Base-by-base conservation (phyloP, 768 basidiomycete species). In the Leccinum uliginosum region DNA sequence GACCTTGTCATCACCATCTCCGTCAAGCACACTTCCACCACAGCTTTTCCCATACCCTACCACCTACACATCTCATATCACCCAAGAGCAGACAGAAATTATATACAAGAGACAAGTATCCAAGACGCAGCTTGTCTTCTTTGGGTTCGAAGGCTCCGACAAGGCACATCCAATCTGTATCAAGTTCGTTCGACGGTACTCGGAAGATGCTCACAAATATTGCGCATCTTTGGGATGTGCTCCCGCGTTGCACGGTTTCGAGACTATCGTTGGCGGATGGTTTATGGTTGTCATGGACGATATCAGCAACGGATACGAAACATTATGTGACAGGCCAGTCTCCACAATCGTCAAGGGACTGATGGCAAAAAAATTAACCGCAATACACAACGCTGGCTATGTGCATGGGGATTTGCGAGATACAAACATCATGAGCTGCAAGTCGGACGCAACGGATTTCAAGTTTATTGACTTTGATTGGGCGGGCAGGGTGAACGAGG, bases 271-370 rank as follows among this genome's bases (percentile, higher is more conserved):
- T 38, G 74, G 72, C 21, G 67, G 70, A 26, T 69, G 67, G 67
- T 67, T 26, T 54, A 68, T 73, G 68, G 71, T 73, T 0, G 63
- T 72, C 32, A 74, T 75, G 72, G 71, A 73, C 23, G 44, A 23
- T 24, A n/a, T 43, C 19, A 21, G 40, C 19, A 6, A 43, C 3
- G 7, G 19, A 43, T 24, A 46, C 6, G 14, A 24, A 14, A 26
- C 17, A 10, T 46, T 46, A 46, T 23, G 2, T 10, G 4, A 46
- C 19, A 14, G 23, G 44, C 14, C 23, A 23, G 44, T 46, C 23
- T 24, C 44, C 44, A 5, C 3, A 46, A 23, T 2, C 11, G 6
- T 24, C 12, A 23, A n/a, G 23, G 44, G 26, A 26, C 9, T 46
- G 23, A 46, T 46, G 14, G 23, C 23, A 12, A 10, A 12, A 6